phyloP scores from a whole-genome alignment of 768 basidiomycete species.

The Pleurotus cornucopiae region DNA sequence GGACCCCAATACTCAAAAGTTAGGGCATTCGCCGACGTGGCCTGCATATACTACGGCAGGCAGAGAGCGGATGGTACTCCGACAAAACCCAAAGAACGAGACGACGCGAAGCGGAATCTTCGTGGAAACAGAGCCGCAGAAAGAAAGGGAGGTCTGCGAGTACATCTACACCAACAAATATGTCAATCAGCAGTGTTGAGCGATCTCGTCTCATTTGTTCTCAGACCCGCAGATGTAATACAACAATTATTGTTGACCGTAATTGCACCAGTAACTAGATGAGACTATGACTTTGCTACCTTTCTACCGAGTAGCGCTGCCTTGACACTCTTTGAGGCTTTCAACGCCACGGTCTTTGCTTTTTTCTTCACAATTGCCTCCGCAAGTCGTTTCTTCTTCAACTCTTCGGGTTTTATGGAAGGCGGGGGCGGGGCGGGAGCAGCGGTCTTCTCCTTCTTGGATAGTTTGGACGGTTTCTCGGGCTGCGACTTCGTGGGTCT shows the following conservation, averaged over 20 bases:
- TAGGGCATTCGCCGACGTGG: constrained; percentile 49
- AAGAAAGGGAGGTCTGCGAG: constrained; percentile 34
- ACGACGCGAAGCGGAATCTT: constrained; percentile 29
- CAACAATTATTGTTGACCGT: not conserved
- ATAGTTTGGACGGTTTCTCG: not conserved
- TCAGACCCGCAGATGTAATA: not conserved
- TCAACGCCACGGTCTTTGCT: constrained; percentile 31
- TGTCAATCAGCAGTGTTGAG: no score
- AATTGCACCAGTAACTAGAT: not conserved
- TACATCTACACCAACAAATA: constrained; percentile 18
- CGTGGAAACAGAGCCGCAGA: constrained; percentile 28
- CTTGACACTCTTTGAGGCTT: constrained; percentile 50
- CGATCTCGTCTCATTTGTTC: no score
- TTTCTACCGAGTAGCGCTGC: constrained; percentile 51
- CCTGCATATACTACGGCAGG: constrained; percentile 24
- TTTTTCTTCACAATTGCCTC: constrained; percentile 57
- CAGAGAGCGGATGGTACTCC: constrained; percentile 39
- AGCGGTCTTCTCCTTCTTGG: not conserved
- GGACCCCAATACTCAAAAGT: constrained; percentile 53
- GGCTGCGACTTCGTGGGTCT: constrained; percentile 8
- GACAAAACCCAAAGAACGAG: constrained; percentile 21
- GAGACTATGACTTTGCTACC: constrained; percentile 27
- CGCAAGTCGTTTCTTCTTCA: constrained; percentile 48
- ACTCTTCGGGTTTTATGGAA: constrained; percentile 35
- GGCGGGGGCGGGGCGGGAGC: constrained; percentile 4